Evolutionary conservation across 192 early-diverging fungal species (phyloP).

Genomic region (Funneliformis geosporum): DNA sequence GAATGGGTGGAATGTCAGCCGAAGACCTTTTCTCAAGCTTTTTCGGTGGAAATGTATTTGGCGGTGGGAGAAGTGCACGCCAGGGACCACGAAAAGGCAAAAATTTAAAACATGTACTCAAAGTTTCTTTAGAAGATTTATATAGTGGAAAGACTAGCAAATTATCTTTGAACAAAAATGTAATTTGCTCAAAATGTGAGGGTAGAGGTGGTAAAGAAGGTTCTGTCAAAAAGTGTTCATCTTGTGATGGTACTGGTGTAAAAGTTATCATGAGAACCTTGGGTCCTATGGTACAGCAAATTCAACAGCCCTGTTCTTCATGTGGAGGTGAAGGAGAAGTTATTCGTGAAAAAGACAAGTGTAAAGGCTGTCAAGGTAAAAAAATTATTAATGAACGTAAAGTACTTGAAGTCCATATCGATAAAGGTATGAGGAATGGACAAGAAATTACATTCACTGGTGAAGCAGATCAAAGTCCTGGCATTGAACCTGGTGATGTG

Average conservation of each 20-base stretch:
- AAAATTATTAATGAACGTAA: constrained; percentile 90
- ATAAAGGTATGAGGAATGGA: constrained; percentile 96
- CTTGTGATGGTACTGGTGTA: constrained; percentile 90
- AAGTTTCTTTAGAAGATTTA: constrained; percentile 84
- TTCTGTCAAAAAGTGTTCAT: constrained; percentile 77
- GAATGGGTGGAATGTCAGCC: constrained; percentile 73
- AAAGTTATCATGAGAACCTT: constrained; percentile 90
- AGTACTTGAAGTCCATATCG: constrained; percentile 97
- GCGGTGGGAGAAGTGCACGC: constrained; percentile 70
- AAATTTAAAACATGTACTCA: constrained; percentile 87
- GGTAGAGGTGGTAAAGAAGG: constrained; percentile 97
- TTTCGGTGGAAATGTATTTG: constrained; percentile 87
- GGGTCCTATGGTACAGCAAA: constrained; percentile 99
- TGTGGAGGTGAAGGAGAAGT: constrained; percentile 92
- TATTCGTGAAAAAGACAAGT: constrained; percentile 88
- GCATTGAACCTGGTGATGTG: constrained; percentile 94
- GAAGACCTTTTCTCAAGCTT: constrained; percentile 97
- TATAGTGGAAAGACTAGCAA: constrained; percentile 91
- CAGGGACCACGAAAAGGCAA: constrained; percentile 93
- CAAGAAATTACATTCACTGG: constrained; percentile 94
- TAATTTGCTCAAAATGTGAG: constrained; percentile 89
- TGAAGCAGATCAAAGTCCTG: constrained; percentile 96
- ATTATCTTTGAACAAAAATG: constrained; percentile 93
- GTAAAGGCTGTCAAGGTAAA: constrained; percentile 87
- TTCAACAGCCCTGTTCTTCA: constrained; percentile 92